These are phyloP conservation scores for Heimioporus sp. DNA, from an alignment of 768 basidiomycete genomes.

Conservation along the genomic window DNA sequence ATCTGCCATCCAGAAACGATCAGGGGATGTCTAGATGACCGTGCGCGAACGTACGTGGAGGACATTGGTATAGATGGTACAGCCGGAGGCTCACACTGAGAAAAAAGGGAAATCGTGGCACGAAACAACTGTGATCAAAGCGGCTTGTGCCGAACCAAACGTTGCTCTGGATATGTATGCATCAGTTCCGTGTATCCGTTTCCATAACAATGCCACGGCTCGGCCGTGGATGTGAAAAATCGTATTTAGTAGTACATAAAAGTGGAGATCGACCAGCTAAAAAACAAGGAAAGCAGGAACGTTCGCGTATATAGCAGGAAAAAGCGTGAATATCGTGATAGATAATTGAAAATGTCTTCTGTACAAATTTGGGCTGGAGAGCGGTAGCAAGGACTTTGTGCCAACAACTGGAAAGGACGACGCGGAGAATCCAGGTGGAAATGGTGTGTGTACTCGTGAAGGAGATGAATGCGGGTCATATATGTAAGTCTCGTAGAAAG, in stretches of 20 bases:
- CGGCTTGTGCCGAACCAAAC: too few relatives aligned
- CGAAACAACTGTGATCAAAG: too few relatives aligned
- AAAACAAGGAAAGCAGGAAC: conserved; percentile 14
- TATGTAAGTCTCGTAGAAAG: background rate
- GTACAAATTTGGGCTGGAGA: conserved; percentile 1
- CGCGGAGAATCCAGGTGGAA: background rate
- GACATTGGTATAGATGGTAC: conserved; percentile 13
- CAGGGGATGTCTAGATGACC: background rate
- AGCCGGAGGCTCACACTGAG: background rate
- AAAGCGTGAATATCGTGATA: conserved; percentile 12
- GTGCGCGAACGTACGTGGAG: conserved; percentile 20
- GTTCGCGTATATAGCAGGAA: conserved; percentile 10
- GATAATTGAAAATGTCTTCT: conserved; percentile 5
- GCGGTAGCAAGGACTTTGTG: conserved; percentile 3
- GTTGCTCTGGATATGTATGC: too few relatives aligned
- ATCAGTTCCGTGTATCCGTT: too few relatives aligned
- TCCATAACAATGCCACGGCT: conserved; percentile 3
- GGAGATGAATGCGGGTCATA: conserved; percentile 8
- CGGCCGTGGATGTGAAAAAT: conserved; percentile 11
- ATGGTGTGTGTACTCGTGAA: background rate
- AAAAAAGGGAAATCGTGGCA: background rate
- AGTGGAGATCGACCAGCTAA: conserved; percentile 1
- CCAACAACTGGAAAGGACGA: background rate
- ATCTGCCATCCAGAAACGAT: conserved; percentile 36
- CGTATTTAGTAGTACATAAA: background rate